These are phyloP conservation scores for Tolypocladium sp. DNA, from an alignment of 2,329 filamentous ascomycete genomes.

Conservation along the genomic window DNA sequence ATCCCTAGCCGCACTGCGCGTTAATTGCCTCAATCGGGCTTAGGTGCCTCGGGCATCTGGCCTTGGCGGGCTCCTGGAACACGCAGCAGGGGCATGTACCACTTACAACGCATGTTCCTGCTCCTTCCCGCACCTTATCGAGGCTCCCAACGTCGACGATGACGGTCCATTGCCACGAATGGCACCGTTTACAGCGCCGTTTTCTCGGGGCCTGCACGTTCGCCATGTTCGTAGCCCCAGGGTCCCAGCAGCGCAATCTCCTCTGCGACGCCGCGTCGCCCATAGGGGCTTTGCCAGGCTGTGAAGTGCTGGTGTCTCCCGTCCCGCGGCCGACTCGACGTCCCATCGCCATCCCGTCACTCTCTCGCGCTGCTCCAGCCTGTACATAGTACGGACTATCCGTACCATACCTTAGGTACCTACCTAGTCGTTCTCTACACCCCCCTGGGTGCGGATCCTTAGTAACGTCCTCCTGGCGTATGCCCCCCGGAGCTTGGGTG, in stretches of 20 bases:
- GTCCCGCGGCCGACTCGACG: no score
- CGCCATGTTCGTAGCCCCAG: background rate
- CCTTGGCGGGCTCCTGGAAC: background rate
- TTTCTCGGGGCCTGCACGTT: background rate
- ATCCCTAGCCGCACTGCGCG: background rate
- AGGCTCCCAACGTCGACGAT: background rate
- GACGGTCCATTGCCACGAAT: background rate
- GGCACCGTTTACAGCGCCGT: background rate
- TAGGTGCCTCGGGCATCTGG: background rate
- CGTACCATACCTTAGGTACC: no score
- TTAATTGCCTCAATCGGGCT: background rate
- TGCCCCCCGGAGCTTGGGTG: background rate
- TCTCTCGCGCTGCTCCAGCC: background rate
- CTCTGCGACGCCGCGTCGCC: background rate
- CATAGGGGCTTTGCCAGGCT: no score
- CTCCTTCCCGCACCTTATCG: background rate
- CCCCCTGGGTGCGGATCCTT: background rate
- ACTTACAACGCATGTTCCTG: background rate
- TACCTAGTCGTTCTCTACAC: background rate
- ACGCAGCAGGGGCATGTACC: background rate
- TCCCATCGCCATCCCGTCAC: background rate
- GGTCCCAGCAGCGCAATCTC: background rate
- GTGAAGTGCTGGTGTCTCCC: background rate
- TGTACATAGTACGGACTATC: no score
- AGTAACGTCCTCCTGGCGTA: background rate